Conservation (phyloP, 352 stramenopile species). For the Peronospora destructor region DNA sequence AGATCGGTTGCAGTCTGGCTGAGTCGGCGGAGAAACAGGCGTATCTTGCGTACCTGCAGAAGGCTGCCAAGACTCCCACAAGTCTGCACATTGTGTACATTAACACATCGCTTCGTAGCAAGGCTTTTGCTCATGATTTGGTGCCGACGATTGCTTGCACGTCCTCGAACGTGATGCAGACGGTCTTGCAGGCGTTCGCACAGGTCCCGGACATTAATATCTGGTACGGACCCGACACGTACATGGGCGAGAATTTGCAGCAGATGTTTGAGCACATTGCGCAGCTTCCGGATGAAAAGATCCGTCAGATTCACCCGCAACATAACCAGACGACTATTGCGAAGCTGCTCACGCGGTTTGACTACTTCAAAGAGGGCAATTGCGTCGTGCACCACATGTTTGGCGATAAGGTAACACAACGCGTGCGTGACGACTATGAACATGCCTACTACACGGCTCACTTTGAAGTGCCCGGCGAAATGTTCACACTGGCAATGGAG, state of each 20-base stretch:
- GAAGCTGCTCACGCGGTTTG: conserved; percentile 80
- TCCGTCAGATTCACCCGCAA: conserved; percentile 74
- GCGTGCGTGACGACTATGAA: conserved; percentile 86
- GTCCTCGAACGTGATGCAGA: conserved; percentile 94
- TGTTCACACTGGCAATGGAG: conserved; percentile 96
- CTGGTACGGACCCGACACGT: conserved; percentile 94
- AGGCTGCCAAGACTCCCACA: conserved; percentile 79
- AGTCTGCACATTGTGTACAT: conserved; percentile 98
- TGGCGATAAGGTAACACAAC: conserved; percentile 89
- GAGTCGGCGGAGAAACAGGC: conserved; percentile 89
- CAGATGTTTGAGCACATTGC: conserved; percentile 88
- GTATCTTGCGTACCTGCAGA: conserved; percentile 91
- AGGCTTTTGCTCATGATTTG: conserved; percentile 89
- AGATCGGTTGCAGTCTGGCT: conserved; percentile 93
- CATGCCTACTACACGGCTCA: conserved; percentile 94
- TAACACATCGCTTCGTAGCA: conserved; percentile 96
- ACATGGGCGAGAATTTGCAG: conserved; percentile 97
- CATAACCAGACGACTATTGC: conserved; percentile 82
- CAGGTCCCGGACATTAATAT: conserved; percentile 89
- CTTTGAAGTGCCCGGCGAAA: conserved; percentile 97
- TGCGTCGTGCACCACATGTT: conserved; percentile 99
- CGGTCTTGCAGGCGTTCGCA: conserved; percentile 90
- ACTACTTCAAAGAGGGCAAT: conserved; percentile 95
- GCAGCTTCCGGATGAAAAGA: conserved; percentile 73
- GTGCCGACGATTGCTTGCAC: conserved; percentile 97